Evolutionary conservation across 495 filamentous ascomycete species (phyloP).

Genomic region (Talaromyces wortmannii): DNA sequence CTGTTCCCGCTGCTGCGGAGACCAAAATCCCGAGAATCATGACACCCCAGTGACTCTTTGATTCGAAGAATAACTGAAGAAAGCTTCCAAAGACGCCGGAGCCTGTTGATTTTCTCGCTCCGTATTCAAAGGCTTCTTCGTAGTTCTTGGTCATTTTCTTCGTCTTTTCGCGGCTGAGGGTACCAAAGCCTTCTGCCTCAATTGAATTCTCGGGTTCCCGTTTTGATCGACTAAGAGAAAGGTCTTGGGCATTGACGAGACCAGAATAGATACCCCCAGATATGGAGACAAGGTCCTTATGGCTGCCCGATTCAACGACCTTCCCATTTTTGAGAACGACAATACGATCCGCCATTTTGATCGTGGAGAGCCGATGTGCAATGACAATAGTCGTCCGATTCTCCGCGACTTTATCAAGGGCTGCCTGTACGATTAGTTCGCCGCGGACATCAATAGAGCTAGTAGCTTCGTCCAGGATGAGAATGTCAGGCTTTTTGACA

Average conservation of each 20-base stretch:
- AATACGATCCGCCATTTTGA: conserved; percentile 45
- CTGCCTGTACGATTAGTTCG: conserved; percentile 44
- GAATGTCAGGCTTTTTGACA: conserved; percentile 74
- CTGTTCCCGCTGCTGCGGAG: neutral
- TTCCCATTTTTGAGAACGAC: conserved; percentile 43
- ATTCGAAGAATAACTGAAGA: too few species aligned
- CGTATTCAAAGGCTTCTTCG: too few species aligned
- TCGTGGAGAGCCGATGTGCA: conserved; percentile 52
- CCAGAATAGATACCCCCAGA: conserved; percentile 36
- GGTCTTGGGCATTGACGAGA: conserved; percentile 27
- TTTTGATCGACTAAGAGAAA: conserved; percentile 7
- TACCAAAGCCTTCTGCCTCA: neutral
- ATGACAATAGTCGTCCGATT: conserved; percentile 38
- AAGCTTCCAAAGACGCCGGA: too few species aligned
- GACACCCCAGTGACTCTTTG: too few species aligned
- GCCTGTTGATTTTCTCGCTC: too few species aligned
- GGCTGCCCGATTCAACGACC: conserved; percentile 42
- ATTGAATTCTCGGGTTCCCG: neutral
- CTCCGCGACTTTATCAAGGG: conserved; percentile 29
- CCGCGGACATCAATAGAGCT: conserved; percentile 41
- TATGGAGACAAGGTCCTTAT: conserved; percentile 28
- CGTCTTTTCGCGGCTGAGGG: too few species aligned
- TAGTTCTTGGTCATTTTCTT: too few species aligned
- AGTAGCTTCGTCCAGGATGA: conserved; percentile 55
- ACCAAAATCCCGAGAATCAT: too few species aligned